Evolutionary conservation across 441 rosid genomes (phyloP), one percentile per base, ranked within the genome.

Genomic region (Adansonia grandidieri): DNA sequence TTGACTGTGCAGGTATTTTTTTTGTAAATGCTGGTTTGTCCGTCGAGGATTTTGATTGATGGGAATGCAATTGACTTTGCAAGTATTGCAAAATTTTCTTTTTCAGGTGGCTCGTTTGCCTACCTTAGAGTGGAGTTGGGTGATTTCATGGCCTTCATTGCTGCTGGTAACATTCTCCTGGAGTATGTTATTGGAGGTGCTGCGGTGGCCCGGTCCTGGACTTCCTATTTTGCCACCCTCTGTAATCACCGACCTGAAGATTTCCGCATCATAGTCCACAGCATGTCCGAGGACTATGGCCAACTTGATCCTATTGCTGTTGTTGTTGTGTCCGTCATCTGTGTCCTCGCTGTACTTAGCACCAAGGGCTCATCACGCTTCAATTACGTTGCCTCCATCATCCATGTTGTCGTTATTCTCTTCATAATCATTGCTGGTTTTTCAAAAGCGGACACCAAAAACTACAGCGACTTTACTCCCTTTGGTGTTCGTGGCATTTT

Each of bases 131-230:
- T 94, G 13, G 98, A 94, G 84, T 86, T 94, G 0, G 97, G 98
- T 11, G 98, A 94, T 76, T 94, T 92, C 80, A 51, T 90, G 79
- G 98, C 97, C 19, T 94, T 91, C 87, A 84, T 94, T 0, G 93
- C 94, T 0, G 97, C 96, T 2, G 98, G 96, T 62, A 94, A 94
- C 86, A 92, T 94, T 50, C 86, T 92, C 40, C 80, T 92, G 2
- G 95, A 92, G 81, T 91, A 89, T 63, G 80, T 92, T 4, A 85
- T 94, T 7, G 89, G 95, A 0, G 90, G 97, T 0, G 98, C 96
- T 0, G 97, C 96, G 0, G 97, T 94, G 8, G 89, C 98, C 5
- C 81, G 97, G n/a, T 74, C 98, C 1, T 94, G 98, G 97, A 91
- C 97, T 11, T 94, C 97, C 54, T 91, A 94, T 82, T 94, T 94